Conservation (phyloP, 352 stramenopile species). For the Phytophthora capsici region DNA sequence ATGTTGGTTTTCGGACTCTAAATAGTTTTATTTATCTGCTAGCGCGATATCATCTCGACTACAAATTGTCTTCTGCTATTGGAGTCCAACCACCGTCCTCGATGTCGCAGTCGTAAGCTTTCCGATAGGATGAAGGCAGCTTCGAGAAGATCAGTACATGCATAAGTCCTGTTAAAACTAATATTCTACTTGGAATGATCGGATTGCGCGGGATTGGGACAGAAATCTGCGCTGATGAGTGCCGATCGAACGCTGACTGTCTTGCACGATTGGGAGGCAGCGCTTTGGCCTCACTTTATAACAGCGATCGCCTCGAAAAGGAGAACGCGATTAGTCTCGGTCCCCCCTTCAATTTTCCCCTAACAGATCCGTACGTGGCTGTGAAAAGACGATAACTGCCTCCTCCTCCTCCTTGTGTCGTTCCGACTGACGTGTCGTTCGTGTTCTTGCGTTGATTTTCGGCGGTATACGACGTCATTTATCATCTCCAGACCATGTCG, state of each 20-base stretch:
- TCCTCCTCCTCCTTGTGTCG: neutral
- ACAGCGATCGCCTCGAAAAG: slow-evolving; percentile 11
- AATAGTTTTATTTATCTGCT: no score
- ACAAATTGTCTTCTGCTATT: neutral
- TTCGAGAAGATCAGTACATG: slow-evolving; percentile 13
- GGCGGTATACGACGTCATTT: neutral
- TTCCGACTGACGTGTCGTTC: slow-evolving; percentile 19
- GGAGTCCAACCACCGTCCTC: neutral
- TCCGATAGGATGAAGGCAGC: slow-evolving; percentile 6
- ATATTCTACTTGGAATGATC: slow-evolving; percentile 20
- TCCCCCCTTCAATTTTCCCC: neutral
- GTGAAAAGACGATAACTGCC: neutral
- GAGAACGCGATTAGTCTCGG: neutral
- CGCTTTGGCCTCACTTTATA: slow-evolving; percentile 8
- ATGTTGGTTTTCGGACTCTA: no score
- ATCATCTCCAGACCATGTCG: slow-evolving; percentile 31
- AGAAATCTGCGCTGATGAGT: slow-evolving; percentile 29
- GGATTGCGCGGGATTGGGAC: slow-evolving; percentile 9
- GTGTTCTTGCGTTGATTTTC: slow-evolving; percentile 4
- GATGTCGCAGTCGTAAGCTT: slow-evolving; percentile 5
- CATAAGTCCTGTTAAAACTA: slow-evolving; percentile 9
- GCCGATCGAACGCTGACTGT: neutral
- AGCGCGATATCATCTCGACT: neutral
- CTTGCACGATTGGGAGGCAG: slow-evolving; percentile 7
- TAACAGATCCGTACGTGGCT: slow-evolving; percentile 9